Base-by-base conservation (phyloP, 805 yeast species). In the Cyberlindnera maritima region DNA sequence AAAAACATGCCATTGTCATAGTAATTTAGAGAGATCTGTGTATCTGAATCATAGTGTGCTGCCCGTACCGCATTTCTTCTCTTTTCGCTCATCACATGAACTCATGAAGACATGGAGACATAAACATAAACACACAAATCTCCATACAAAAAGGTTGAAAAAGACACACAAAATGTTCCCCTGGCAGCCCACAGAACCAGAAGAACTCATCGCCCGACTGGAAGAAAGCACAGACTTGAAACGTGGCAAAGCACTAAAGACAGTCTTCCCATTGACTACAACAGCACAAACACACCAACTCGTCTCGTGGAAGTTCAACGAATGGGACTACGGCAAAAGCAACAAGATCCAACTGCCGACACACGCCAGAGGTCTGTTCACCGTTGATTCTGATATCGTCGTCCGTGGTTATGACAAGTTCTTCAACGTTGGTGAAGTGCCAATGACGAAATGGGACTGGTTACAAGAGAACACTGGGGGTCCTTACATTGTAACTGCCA, bases 401-500 rank as follows among this genome's bases (percentile, higher is more conserved):
- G 81, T 83, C 2, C 71, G 99, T 55, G 99, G 99, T 0, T 94
- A 94, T 63, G 94, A 94, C 65, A 94, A 94, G 67, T 94, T 94
- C 65, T 94, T 89, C 76, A 92, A 87, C 60, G 70, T 89, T 3
- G 78, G 73, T 51, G 99, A 94, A 62, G 72, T 76, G 2, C 53
- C 66, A 0, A 52, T 53, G 6, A 84, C 96, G 0, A 75, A 70
- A 48, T 72, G 80, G 71, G 66, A 65, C 0, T 58, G 62, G 55
- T 60, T 90, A 4, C 55, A 59, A n/a, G 40, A 54, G 1, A 56
- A 70, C 28, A 83, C 94, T 0, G 28, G 35, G 4, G 97, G 96
- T 0, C 97, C 97, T 0, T 94, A 85, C 63, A 78, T 76, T 17
- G 77, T 90, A 2, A 82, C 97, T 0, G 71, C 84, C 32, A 94